phyloP scores from a whole-genome alignment of 129 eudicot species.

The Flaveria brownii region DNA sequence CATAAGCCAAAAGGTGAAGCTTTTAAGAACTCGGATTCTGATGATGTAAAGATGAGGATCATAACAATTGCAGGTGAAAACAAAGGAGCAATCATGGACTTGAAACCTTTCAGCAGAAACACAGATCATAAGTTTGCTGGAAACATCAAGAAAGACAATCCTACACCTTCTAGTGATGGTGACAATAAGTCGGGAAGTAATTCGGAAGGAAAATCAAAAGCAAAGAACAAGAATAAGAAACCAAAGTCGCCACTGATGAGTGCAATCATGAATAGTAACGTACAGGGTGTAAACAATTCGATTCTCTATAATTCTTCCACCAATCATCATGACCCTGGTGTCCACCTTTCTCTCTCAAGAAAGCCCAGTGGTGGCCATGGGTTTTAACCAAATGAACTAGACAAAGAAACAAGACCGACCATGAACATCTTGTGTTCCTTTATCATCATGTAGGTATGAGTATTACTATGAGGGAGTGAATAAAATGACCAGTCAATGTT shows the following conservation, averaged over 20 bases:
- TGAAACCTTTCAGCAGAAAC: constrained; percentile 40
- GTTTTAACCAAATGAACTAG: background rate
- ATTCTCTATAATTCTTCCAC: constrained; percentile 42
- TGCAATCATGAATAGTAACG: constrained; percentile 66
- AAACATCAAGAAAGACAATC: constrained; percentile 20
- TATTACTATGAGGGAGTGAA: constrained; percentile 20
- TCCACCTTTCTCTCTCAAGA: constrained; percentile 49
- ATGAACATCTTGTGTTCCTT: background rate
- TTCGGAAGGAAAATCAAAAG: background rate
- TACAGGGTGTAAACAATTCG: constrained; percentile 71
- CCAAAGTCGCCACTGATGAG: constrained; percentile 33
- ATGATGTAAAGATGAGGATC: constrained; percentile 42
- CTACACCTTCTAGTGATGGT: constrained; percentile 21
- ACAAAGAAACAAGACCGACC: too few relatives aligned
- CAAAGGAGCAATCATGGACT: constrained; percentile 65
- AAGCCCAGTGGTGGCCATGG: constrained; percentile 16
- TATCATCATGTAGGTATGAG: background rate
- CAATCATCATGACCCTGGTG: constrained; percentile 65
- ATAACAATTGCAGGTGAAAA: constrained; percentile 66
- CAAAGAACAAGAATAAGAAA: constrained; percentile 19
- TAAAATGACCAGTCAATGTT: background rate
- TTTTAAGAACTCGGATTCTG: constrained; percentile 35
- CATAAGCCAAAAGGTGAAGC: constrained; percentile 6
- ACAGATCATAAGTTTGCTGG: background rate
- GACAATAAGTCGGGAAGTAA: background rate